Conservation (phyloP, 768 basidiomycete genomes). For the Naganishia vaughanmartiniae region DNA sequence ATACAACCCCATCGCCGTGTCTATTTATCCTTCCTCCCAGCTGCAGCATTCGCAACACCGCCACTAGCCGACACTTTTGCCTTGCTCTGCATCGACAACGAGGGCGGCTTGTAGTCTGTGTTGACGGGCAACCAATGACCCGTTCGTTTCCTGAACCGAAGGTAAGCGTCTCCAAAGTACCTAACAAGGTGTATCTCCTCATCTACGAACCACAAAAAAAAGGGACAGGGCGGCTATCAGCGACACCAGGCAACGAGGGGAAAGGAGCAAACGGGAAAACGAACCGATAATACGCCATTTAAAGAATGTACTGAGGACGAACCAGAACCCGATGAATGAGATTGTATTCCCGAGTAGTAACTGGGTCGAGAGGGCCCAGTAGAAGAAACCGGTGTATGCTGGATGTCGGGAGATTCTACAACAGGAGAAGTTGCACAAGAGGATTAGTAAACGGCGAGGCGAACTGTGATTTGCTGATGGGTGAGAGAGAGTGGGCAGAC, state of each 20-base stretch:
- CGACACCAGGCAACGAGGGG: neutral
- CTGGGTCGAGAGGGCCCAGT: slow-evolving; percentile 95
- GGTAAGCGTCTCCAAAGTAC: slow-evolving; percentile 89
- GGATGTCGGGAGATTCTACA: slow-evolving; percentile 86
- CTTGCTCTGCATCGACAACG: neutral
- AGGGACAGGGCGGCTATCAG: too few species aligned
- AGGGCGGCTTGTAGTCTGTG: neutral
- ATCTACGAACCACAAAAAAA: slow-evolving; percentile 54
- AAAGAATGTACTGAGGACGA: slow-evolving; percentile 84
- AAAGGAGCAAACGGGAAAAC: slow-evolving; percentile 43
- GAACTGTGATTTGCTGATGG: too few species aligned
- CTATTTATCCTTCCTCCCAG: neutral
- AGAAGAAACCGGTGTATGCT: slow-evolving; percentile 94
- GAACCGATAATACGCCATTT: slow-evolving; percentile 71
- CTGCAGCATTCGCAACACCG: neutral
- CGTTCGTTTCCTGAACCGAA: slow-evolving; percentile 69
- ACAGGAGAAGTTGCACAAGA: neutral
- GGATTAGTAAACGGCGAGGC: too few species aligned
- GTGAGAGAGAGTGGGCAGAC: neutral
- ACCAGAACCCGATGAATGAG: slow-evolving; percentile 64
- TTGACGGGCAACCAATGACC: slow-evolving; percentile 73
- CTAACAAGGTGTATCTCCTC: slow-evolving; percentile 75
- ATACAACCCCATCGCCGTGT: too few species aligned
- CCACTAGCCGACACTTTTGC: neutral
- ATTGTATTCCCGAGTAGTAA: slow-evolving; percentile 82